phyloP scores from a whole-genome alignment of 306 rosid species.

The Prunus dulcis region DNA sequence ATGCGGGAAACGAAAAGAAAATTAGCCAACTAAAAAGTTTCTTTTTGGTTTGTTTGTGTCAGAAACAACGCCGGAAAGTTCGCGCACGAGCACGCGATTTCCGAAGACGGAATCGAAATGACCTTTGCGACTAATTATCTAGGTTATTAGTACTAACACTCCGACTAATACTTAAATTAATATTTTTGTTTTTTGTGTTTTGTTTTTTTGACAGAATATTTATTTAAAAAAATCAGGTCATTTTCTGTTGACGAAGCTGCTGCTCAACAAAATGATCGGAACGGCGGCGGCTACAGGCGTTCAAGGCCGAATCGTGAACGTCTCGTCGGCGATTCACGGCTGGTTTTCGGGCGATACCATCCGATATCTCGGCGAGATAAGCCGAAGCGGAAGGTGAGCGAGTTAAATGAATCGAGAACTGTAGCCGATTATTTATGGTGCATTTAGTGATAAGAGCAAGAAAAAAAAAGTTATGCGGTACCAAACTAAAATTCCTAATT shows the following conservation, averaged over 20 bases:
- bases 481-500: too few relatives aligned
- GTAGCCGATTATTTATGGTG: neutral
- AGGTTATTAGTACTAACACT: slow-evolving; percentile 24
- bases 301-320: slow-evolving; percentile 81
- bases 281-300: slow-evolving; percentile 62
- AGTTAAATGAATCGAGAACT: neutral
- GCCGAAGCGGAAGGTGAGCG: slow-evolving; percentile 42
- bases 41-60: neutral
- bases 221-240: slow-evolving; percentile 49
- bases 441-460: neutral
- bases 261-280: slow-evolving; percentile 58
- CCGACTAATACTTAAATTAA: neutral
- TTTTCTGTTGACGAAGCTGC: slow-evolving; percentile 70
- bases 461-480: too few relatives aligned
- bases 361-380: slow-evolving; percentile 58
- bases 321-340: slow-evolving; percentile 67
- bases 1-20: neutral
- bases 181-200: neutral
- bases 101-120: slow-evolving; percentile 88
- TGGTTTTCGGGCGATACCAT: slow-evolving; percentile 79
- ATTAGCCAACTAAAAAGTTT: neutral
- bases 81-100: slow-evolving; percentile 59
- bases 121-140: slow-evolving; percentile 89
- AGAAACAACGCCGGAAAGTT: slow-evolving; percentile 95
- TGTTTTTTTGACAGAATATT: neutral